Evolutionary conservation across 257 asterid species (phyloP), one percentile per base, ranked within the genome.

Genomic region (Avicennia marina): DNA sequence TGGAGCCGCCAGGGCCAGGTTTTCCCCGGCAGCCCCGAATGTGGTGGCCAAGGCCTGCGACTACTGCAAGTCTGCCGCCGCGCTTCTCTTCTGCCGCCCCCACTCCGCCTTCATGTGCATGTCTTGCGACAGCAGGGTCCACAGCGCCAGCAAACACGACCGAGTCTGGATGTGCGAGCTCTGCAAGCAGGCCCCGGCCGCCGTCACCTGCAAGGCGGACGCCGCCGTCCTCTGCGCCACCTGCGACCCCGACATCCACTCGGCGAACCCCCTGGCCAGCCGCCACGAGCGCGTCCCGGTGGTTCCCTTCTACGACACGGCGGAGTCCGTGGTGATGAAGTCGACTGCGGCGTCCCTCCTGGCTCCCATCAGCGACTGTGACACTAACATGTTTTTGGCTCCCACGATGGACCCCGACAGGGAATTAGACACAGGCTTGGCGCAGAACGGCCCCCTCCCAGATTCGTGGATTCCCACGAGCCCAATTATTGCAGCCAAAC

Each of bases 91-190:
- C 63, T 90, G 98, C 73, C 80, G 80, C 48, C 56, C 67, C 0
- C 94, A 90, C 22, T 66, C 87, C 1, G 78, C 76, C 6, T 84
- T 80, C 64, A 54, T 87, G 80, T 90, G 98, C 71, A 34, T 80
- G 21, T 36, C 71, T 0, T 90, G 98, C 46, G 98, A 90, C 48
- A 61, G 82, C 10, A 72, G 67, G 26, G 44, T 62, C 56, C 95
- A 86, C 26, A 16, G 26, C 68, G 21, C 13, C 56, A 38, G 33
- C 18, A 59, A 55, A 7, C 96, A 85, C 64, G 88, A 69, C 53
- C 86, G 94, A 0, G 94, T 88, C n/a, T 88, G 95, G 95, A 58
- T 85, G 68, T 88, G 96, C 50, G 96, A 85, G 53, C 94, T 85
- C 12, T 88, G 96, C 19, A 95, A 88, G 71, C 96, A 81, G 20